These are phyloP conservation scores for Passalora sequoiae DNA, from an alignment of 2,329 filamentous ascomycete genomes.

Conservation along the genomic window DNA sequence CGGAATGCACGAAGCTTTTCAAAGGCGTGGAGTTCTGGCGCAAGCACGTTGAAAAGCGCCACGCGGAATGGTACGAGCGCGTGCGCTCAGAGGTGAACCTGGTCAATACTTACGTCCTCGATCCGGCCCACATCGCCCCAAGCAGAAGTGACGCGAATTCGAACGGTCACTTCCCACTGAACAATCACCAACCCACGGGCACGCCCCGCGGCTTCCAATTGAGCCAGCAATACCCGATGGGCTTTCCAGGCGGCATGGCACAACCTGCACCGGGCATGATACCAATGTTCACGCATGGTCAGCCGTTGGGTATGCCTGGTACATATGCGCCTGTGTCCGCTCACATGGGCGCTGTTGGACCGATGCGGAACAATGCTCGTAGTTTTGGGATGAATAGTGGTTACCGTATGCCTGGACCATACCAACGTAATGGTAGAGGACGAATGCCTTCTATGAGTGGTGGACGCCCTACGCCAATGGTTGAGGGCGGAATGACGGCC, in stretches of 20 bases:
- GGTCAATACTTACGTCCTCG: slow-evolving; percentile 89
- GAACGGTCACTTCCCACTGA: slow-evolving; percentile 87
- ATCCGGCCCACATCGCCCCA: slow-evolving; percentile 89
- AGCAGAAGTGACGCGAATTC: slow-evolving; percentile 90
- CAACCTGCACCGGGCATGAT: slow-evolving; percentile 23
- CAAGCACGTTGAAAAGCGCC: slow-evolving; percentile 96
- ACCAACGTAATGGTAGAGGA: slow-evolving; percentile 29
- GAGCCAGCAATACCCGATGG: slow-evolving; percentile 52
- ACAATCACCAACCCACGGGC: slow-evolving; percentile 66
- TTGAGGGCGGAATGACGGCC: slow-evolving; percentile 62
- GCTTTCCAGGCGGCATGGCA: slow-evolving; percentile 14
- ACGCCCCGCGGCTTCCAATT: slow-evolving; percentile 91
- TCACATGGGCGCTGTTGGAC: slow-evolving; percentile 38
- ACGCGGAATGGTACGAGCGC: slow-evolving; percentile 76
- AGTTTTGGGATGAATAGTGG: slow-evolving; percentile 30
- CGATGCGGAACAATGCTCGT: slow-evolving; percentile 37
- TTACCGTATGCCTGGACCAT: slow-evolving; percentile 29
- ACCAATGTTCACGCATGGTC: slow-evolving; percentile 32
- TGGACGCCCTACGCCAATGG: slow-evolving; percentile 20
- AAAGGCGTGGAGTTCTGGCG: slow-evolving; percentile 96
- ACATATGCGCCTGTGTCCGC: slow-evolving; percentile 17
- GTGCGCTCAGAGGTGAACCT: slow-evolving; percentile 81
- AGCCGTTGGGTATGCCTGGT: slow-evolving; percentile 39
- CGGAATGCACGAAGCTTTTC: slow-evolving; percentile 93
- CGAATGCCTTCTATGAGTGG: slow-evolving; percentile 24